phyloP scores from a whole-genome alignment of 345 rosid species.

The Gossypium ekmanianum region DNA sequence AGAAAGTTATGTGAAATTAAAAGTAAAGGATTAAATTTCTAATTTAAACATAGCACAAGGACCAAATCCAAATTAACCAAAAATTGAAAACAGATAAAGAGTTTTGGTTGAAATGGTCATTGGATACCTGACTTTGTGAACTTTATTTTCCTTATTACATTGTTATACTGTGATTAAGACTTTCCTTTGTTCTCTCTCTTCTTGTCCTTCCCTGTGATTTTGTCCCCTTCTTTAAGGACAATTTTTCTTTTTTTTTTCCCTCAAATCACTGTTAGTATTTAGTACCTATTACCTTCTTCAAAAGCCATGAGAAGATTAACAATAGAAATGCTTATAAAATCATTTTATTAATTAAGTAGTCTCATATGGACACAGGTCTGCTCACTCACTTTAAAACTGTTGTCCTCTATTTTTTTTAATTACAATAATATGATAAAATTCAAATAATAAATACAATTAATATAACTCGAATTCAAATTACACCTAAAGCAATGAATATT shows the following conservation, averaged over 20 bases:
- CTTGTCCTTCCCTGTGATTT: background rate
- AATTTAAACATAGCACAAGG: too few species aligned
- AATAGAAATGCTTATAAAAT: background rate
- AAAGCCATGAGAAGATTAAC: background rate
- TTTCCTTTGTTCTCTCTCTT: background rate
- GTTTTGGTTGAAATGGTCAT: conserved; percentile 9
- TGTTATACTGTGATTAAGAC: conserved; percentile 4
- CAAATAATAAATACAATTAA: rapidly evolving
- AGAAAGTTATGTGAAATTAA: too few species aligned
- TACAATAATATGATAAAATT: rapidly evolving
- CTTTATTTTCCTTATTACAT: background rate
- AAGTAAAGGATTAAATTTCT: too few species aligned
- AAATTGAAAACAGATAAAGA: background rate
- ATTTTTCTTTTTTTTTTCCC: background rate
- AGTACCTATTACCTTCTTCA: background rate
- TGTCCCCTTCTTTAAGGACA: conserved; percentile 19
- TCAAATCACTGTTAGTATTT: background rate
- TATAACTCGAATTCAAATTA: rapidly evolving
- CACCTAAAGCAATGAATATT: rapidly evolving
- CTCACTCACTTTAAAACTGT: conserved; percentile 9
- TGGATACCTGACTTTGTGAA: conserved; percentile 17
- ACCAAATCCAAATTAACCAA: too few species aligned
- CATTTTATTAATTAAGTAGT: background rate
- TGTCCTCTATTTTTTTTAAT: background rate
- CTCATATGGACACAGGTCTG: background rate